Conservation (phyloP, 202 grass and related monocot genomes). For the Zoysia matrella region DNA sequence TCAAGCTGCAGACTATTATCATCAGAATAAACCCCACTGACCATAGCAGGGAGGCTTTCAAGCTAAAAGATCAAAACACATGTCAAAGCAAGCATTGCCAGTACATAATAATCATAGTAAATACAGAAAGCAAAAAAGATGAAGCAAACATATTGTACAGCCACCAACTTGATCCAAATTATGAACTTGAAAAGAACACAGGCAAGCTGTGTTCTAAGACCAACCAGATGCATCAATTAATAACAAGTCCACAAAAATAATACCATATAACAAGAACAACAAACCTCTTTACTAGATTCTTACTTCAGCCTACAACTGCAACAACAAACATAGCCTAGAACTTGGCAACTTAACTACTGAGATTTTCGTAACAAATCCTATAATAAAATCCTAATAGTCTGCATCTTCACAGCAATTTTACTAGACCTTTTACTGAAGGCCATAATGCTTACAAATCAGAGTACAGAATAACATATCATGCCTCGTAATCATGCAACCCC, state of each 20-base stretch:
- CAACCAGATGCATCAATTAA: not conserved
- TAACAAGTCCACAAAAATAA: not conserved
- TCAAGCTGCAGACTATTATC: too few species aligned
- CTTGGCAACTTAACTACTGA: not conserved
- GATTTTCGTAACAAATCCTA: not conserved
- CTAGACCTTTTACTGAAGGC: not conserved
- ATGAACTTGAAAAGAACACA: not conserved
- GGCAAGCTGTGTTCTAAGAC: not conserved
- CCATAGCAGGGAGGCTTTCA: constrained; percentile 91
- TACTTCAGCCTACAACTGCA: too few species aligned
- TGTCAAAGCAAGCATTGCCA: constrained; percentile 23
- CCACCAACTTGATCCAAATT: not conserved
- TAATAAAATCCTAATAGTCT: not conserved
- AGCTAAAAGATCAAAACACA: constrained; percentile 64
- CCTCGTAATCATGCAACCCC: not conserved
- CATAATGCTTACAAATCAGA: not conserved
- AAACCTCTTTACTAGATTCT: too few species aligned
- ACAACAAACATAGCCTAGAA: too few species aligned
- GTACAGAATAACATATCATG: not conserved
- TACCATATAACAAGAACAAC: too few species aligned
- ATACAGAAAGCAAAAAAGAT: not conserved
- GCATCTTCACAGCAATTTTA: not conserved
- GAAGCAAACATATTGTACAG: not conserved
- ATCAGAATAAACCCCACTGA: too few species aligned
- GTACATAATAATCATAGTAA: not conserved